Conservation (phyloP, 441 rosid genomes). For the Hura crepitans region DNA sequence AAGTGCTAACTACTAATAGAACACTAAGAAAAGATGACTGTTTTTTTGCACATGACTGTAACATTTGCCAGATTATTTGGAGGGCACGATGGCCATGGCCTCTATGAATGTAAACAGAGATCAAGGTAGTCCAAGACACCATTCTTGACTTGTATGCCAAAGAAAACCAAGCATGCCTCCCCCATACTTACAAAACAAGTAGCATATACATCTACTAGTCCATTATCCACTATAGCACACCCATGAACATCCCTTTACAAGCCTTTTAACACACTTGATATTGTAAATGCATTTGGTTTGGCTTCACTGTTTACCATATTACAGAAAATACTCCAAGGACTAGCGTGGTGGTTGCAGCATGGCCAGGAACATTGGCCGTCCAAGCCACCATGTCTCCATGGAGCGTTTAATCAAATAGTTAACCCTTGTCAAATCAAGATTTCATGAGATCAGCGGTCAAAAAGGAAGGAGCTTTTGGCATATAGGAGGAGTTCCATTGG, state of each 20-base stretch:
- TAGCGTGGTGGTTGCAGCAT: conserved; percentile 33
- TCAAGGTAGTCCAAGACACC: conserved; percentile 83
- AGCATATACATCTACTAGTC: conserved; percentile 71
- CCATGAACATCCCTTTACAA: conserved; percentile 76
- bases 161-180: conserved; percentile 56
- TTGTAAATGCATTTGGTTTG: conserved; percentile 58
- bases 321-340: conserved; percentile 59
- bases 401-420: conserved; percentile 89
- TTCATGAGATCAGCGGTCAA: conserved; percentile 61
- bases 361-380: conserved; percentile 81
- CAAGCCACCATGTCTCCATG: conserved; percentile 72
- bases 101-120: conserved; percentile 72
- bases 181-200: conserved; percentile 55
- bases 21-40: neutral
- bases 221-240: conserved; percentile 60
- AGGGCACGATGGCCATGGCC: conserved; percentile 64
- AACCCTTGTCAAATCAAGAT: conserved; percentile 49
- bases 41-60: conserved; percentile 45
- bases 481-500: conserved; percentile 24
- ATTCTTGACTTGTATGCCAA: conserved; percentile 47
- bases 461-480: conserved; percentile 46
- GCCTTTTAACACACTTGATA: conserved; percentile 71
- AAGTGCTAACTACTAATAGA: conserved; percentile 3
- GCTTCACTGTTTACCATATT: conserved; percentile 45
- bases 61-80: conserved; percentile 57